Percentiles rank a stretch among this genome's conserved stretches.
Conservation (phyloP, 2,329 filamentous ascomycete genomes). For the Neofusicoccum laricinum region DNA sequence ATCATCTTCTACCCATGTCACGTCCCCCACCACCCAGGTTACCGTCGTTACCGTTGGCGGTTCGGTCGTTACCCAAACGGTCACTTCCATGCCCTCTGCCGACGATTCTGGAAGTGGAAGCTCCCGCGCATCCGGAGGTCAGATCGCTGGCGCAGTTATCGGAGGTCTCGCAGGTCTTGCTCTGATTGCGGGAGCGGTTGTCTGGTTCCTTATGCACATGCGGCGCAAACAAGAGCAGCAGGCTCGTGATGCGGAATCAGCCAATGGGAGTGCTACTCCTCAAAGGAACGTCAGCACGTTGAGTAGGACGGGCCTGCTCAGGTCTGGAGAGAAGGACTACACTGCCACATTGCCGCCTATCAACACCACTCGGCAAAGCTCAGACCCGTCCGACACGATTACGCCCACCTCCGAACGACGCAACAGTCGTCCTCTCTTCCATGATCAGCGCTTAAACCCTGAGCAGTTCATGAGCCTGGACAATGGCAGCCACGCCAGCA, state of each 20-base stretch:
- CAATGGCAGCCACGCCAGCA: constrained; percentile 46
- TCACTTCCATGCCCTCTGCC: constrained; percentile 37
- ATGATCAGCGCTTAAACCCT: constrained; percentile 50
- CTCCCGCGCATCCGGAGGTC: constrained; percentile 30
- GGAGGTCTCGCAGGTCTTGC: constrained; percentile 40
- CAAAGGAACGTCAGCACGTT: constrained; percentile 47
- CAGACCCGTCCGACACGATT: constrained; percentile 30
- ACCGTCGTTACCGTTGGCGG: constrained; percentile 45
- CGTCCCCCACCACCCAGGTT: constrained; percentile 33
- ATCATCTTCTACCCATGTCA: constrained; percentile 21
- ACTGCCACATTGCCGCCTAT: constrained; percentile 26
- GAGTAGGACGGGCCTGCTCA: constrained; percentile 46
- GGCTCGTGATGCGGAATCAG: constrained; percentile 17
- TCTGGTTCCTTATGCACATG: constrained; percentile 35
- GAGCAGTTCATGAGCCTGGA: constrained; percentile 45
- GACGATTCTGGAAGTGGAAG: background rate
- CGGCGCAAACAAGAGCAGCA: constrained; percentile 20
- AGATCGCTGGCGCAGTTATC: constrained; percentile 47
- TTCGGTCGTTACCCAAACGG: constrained; percentile 42
- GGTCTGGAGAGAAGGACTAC: constrained; percentile 25
- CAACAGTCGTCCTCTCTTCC: constrained; percentile 44
- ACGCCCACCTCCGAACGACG: constrained; percentile 35
- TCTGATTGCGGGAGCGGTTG: constrained; percentile 35
- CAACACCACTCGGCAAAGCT: constrained; percentile 25
- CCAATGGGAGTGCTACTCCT: constrained; percentile 26